phyloP scores from a whole-genome alignment of 805 yeast species.

The Saccharomycopsis synnaedendra region DNA sequence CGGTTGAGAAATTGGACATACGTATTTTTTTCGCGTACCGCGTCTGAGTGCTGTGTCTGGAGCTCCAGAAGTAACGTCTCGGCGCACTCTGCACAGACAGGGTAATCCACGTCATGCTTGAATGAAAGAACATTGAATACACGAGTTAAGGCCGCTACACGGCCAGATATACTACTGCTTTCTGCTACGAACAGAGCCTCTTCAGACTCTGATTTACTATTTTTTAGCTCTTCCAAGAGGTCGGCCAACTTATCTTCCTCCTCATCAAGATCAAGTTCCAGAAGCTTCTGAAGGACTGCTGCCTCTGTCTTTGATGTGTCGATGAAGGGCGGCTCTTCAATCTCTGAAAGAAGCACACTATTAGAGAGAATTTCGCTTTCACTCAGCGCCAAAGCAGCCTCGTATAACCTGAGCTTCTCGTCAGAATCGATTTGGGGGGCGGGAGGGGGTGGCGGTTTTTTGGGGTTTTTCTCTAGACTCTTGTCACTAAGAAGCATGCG shows the following conservation, averaged over 20 bases:
- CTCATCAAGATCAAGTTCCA: neutral
- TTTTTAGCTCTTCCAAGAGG: neutral
- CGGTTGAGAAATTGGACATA: conserved; percentile 65
- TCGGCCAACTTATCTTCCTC: neutral
- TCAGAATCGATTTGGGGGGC: neutral
- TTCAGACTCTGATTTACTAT: conserved; percentile 17
- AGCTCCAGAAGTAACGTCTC: conserved; percentile 50
- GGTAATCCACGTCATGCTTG: conserved; percentile 70
- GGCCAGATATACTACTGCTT: conserved; percentile 30
- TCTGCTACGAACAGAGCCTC: conserved; percentile 11
- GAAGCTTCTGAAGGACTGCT: neutral
- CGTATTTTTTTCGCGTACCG: conserved; percentile 65
- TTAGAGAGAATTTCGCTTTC: neutral
- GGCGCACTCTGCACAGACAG: conserved; percentile 84
- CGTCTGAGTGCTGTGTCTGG: conserved; percentile 58
- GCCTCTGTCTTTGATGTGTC: neutral
- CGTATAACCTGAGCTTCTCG: conserved; percentile 1
- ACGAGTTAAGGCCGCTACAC: conserved; percentile 43
- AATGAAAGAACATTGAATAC: conserved; percentile 64
- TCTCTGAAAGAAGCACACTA: neutral
- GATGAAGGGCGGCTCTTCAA: neutral
- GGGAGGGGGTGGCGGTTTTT: conserved; percentile 10
- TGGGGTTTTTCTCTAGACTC: conserved; percentile 13
- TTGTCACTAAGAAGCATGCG: conserved; percentile 26
- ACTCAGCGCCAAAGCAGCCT: conserved; percentile 5